Conservation (phyloP, 2,329 filamentous ascomycete genomes). For the Fulvia fulva region DNA sequence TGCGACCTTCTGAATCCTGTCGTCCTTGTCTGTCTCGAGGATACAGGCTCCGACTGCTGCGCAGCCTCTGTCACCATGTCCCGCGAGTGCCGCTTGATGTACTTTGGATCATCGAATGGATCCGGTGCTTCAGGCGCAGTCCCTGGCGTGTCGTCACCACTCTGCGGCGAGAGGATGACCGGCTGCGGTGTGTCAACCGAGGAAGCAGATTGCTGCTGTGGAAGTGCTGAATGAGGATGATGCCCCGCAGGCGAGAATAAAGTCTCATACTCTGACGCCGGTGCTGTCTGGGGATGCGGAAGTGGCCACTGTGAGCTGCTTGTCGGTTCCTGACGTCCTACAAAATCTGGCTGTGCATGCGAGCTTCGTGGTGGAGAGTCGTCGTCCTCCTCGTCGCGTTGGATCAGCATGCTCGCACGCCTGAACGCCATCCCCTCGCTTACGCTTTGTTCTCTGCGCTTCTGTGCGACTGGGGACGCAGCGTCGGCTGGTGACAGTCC, state of each 20-base stretch:
- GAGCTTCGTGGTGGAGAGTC: slow-evolving; percentile 7
- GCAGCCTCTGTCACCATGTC: slow-evolving; percentile 14
- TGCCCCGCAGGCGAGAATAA: not conserved
- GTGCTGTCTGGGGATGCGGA: not conserved
- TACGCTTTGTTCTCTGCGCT: slow-evolving; percentile 26
- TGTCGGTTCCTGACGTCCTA: not conserved
- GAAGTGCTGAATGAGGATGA: not conserved
- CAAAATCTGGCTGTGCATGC: not conserved
- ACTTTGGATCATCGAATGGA: slow-evolving; percentile 29
- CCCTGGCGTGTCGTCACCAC: slow-evolving; percentile 15
- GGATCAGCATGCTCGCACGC: slow-evolving; percentile 30
- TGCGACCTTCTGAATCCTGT: not conserved
- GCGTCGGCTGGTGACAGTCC: slow-evolving; percentile 11
- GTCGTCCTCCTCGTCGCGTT: slow-evolving; percentile 24
- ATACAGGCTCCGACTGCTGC: slow-evolving; percentile 5
- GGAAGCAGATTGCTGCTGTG: slow-evolving; percentile 9
- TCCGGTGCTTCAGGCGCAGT: slow-evolving; percentile 17
- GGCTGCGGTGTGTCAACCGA: slow-evolving; percentile 4
- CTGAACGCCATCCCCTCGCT: slow-evolving; percentile 31
- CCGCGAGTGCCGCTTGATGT: slow-evolving; percentile 25
- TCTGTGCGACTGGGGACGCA: slow-evolving; percentile 20
- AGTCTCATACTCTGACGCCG: not conserved
- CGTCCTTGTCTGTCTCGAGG: slow-evolving; percentile 9
- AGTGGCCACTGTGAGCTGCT: not conserved
- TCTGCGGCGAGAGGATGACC: slow-evolving; percentile 9